A percentile compares a stretch with the other conserved stretches of the same genome.
phyloP scores from a whole-genome alignment of 768 basidiomycete genomes.

The Tricholoma terreum region DNA sequence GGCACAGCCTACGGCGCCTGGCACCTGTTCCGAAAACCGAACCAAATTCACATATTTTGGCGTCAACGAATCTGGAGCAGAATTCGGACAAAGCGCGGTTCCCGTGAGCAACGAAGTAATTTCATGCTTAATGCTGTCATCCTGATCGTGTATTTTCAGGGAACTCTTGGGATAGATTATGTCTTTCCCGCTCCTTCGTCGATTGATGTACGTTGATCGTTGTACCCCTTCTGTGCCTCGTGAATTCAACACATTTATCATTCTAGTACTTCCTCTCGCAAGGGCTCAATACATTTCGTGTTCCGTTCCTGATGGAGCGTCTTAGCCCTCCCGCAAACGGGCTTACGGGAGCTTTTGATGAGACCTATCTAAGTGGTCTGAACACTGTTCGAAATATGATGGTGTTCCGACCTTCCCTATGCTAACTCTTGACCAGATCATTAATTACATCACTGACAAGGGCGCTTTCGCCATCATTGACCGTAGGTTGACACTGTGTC shows the following conservation, averaged over 20 bases:
- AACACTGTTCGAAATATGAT: conserved; percentile 34
- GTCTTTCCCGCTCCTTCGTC: conserved; percentile 48
- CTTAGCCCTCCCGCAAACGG: conserved; percentile 50
- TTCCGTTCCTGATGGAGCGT: conserved; percentile 60
- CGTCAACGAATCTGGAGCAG: conserved; percentile 61
- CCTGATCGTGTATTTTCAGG: conserved; percentile 18
- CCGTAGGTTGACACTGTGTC: conserved; percentile 32
- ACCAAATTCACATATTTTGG: conserved; percentile 64
- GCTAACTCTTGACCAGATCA: conserved; percentile 34
- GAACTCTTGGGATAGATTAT: conserved; percentile 40
- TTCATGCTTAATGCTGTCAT: neutral
- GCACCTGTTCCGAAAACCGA: conserved; percentile 35
- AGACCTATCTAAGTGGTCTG: conserved; percentile 49
- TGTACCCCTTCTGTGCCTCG: neutral
- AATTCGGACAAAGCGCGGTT: conserved; percentile 49
- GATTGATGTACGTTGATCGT: conserved; percentile 26
- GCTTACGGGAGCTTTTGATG: conserved; percentile 50
- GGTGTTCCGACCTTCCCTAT: neutral
- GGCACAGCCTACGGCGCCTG: conserved; percentile 29
- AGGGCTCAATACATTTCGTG: conserved; percentile 62
- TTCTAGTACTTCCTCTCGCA: conserved; percentile 52
- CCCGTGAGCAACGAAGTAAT: conserved; percentile 38
- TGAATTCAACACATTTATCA: neutral
- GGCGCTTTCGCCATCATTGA: conserved; percentile 56
- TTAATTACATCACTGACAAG: conserved; percentile 59